Percentiles rank a stretch among this genome's conserved stretches.
phyloP scores from a whole-genome alignment of 352 stramenopile species.

The Thraustotheca clavata region DNA sequence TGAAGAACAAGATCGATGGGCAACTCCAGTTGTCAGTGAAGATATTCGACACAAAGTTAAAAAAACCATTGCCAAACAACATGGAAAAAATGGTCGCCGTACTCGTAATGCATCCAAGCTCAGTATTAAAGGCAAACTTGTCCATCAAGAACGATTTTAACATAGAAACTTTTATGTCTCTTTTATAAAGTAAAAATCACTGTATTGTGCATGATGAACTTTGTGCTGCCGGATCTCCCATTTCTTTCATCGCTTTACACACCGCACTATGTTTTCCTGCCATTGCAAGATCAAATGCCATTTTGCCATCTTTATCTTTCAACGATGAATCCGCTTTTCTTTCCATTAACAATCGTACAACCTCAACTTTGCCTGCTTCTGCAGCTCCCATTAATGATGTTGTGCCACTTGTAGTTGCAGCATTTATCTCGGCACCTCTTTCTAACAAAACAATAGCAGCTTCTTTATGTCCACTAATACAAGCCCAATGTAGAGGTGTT shows the following conservation, averaged over 20 bases:
- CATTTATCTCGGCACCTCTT: slow-evolving; percentile 83
- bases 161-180: slow-evolving; percentile 13
- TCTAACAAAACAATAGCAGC: slow-evolving; percentile 74
- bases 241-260: slow-evolving; percentile 89
- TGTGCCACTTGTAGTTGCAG: slow-evolving; percentile 85
- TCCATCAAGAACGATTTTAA: slow-evolving; percentile 79
- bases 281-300: slow-evolving; percentile 88
- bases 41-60: slow-evolving; percentile 48
- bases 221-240: slow-evolving; percentile 81
- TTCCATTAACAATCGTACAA: slow-evolving; percentile 89
- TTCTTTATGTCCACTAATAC: slow-evolving; percentile 90
- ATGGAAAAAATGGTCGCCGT: slow-evolving; percentile 45
- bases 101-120: slow-evolving; percentile 77
- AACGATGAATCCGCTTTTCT: slow-evolving; percentile 80
- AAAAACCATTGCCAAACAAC: slow-evolving; percentile 46
- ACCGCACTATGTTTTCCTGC: slow-evolving; percentile 89
- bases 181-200: slow-evolving; percentile 30
- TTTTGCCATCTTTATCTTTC: slow-evolving; percentile 87
- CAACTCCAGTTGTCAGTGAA: slow-evolving; percentile 16
- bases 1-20: slow-evolving; percentile 18
- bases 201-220: slow-evolving; percentile 80
- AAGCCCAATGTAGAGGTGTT: slow-evolving; percentile 89
- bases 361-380: slow-evolving; percentile 86
- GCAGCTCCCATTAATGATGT: slow-evolving; percentile 83
- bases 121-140: slow-evolving; percentile 76